Evolutionary conservation across 805 yeast genomes (phyloP), one percentile per base, ranked within the genome.

Genomic region (Zygosaccharomyces pseudorouxii): DNA sequence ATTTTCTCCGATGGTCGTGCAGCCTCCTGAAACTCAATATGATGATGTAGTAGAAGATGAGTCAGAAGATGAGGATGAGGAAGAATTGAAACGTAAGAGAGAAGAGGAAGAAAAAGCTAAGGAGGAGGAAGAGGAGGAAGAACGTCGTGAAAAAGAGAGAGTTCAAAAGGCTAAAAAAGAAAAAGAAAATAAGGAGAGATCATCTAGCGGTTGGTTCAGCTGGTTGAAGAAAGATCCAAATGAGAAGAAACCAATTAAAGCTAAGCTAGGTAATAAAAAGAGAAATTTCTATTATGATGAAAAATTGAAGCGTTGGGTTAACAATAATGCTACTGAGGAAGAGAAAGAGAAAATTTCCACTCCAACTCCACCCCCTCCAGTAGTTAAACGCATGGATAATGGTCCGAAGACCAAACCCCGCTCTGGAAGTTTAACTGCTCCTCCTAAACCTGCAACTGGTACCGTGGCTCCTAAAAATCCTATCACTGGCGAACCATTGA

Each of bases 241-340:
- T 41, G 86, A 80, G 45, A 88, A 87, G 35, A 87, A 86, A 60
- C 86, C 89, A 0, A 76, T 82, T 52, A 79, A 80, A 54, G 98
- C 97, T 31, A 89, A 93, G 56, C 70, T 93, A 46, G 99, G 98
- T 10, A 87, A 85, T 49, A 77, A 81, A 50, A 84, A 75, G 61
- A 58, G 60, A 28, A 72, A 78, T 14, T 84, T 93, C 62, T 77
- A 79, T 59, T 93, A 81, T 64, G 96, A 90, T 69, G 92, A 87
- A 58, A 80, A 85, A 50, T 76, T 85, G 61, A 82, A 84, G 63
- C 78, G 96, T 59, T 93, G 97, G 97, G 80, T 93, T 45, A 83
- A 88, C 61, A 79, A 78, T 47, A 78, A 80, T 53, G 80, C 79
- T 3, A 78, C 82, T 22, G 73, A 77, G 43, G 93, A 80, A 61